Conservation (phyloP, 768 basidiomycete species). For the Myochromella boudieri region DNA sequence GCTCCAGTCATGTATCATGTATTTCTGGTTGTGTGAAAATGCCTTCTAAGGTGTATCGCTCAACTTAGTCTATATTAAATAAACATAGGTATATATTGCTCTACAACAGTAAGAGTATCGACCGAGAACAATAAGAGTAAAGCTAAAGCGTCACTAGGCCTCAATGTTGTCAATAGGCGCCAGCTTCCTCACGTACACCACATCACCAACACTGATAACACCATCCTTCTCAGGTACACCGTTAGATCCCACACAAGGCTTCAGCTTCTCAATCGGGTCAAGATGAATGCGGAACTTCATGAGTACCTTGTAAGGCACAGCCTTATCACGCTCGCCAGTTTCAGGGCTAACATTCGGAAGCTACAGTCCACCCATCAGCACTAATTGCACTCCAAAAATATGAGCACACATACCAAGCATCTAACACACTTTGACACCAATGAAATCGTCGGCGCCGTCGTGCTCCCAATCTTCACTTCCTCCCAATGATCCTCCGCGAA, state of each 20-base stretch:
- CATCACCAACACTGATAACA: slow-evolving; percentile 60
- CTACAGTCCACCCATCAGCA: slow-evolving; percentile 33
- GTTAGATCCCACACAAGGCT: slow-evolving; percentile 70
- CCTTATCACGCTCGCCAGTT: slow-evolving; percentile 64
- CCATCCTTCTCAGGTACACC: slow-evolving; percentile 53
- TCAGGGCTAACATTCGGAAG: slow-evolving; percentile 70
- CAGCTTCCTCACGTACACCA: slow-evolving; percentile 48
- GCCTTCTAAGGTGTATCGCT: no score
- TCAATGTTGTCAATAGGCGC: no score
- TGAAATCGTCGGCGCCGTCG: slow-evolving; percentile 40
- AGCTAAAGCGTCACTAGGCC: no score
- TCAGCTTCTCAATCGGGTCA: slow-evolving; percentile 45
- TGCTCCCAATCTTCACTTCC: slow-evolving; percentile 53
- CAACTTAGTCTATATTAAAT: no score
- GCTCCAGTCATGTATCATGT: no score
- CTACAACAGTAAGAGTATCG: no score
- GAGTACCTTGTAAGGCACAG: slow-evolving; percentile 74
- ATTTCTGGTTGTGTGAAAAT: no score
- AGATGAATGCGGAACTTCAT: slow-evolving; percentile 70
- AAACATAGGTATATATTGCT: no score
- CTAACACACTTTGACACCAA: slow-evolving; percentile 71
- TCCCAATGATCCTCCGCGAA: slow-evolving; percentile 75
- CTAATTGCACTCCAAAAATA: background rate
- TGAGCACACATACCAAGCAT: slow-evolving; percentile 55
- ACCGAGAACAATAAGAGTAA: no score